Conservation (phyloP, 495 filamentous ascomycete species). For the Darksidea phi region DNA sequence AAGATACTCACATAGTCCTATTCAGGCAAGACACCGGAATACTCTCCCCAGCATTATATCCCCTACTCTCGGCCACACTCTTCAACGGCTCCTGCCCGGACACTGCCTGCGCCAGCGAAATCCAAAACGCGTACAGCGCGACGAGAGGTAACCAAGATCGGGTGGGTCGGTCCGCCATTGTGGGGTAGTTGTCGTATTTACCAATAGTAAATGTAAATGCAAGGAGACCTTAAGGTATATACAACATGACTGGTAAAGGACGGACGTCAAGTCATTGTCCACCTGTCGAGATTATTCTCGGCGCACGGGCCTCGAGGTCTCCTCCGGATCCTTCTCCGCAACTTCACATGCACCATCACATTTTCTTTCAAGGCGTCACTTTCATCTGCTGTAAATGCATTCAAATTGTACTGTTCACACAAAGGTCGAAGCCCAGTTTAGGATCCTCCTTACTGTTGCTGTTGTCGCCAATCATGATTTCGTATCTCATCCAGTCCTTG, state of each 20-base stretch:
- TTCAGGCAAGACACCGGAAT: constrained; percentile 69
- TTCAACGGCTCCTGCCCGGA: constrained; percentile 38
- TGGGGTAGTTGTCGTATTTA: neutral
- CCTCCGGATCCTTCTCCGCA: constrained; percentile 20
- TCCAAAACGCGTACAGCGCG: constrained; percentile 34
- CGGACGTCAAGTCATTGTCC: constrained; percentile 3
- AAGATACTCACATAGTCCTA: constrained; percentile 57
- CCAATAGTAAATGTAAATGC: neutral
- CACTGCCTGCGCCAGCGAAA: constrained; percentile 28
- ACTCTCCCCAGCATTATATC: constrained; percentile 46
- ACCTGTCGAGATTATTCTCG: neutral
- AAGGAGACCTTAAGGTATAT: neutral
- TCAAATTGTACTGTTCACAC: constrained; percentile 5
- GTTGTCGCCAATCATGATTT: constrained; percentile 11
- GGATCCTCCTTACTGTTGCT: constrained; percentile 15
- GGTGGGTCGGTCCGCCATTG: neutral
- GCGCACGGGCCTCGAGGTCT: neutral
- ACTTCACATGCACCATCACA: neutral
- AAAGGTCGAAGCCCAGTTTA: constrained; percentile 15
- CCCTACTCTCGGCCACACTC: constrained; percentile 19
- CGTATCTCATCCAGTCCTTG: neutral
- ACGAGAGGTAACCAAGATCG: constrained; percentile 13
- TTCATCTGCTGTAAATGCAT: neutral
- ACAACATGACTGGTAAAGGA: constrained; percentile 8
- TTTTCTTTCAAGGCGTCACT: neutral